A percentile compares a stretch with the other conserved stretches of the same genome.
phyloP scores from a whole-genome alignment of 257 asterid species.

The Nicotiana paniculata region DNA sequence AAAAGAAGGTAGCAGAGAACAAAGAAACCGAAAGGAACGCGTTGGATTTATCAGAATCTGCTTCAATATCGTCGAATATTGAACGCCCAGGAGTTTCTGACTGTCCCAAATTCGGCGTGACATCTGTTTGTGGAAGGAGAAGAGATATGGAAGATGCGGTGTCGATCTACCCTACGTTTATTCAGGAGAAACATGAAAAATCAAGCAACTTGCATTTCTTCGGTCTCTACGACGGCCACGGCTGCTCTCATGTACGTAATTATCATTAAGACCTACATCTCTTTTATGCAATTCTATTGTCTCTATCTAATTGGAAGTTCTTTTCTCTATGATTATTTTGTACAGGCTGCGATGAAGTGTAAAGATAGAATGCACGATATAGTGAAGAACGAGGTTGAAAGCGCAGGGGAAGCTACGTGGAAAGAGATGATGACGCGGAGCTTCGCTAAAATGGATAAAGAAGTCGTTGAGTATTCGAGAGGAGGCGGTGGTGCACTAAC shows the following conservation, averaged over 20 bases:
- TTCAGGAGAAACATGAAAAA: constrained; percentile 11
- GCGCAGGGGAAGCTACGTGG: constrained; percentile 38
- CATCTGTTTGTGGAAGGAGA: constrained; percentile 84
- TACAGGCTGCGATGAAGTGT: constrained; percentile 80
- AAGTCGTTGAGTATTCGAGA: constrained; percentile 41
- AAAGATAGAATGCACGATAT: constrained; percentile 90
- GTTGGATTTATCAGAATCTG: constrained; percentile 2
- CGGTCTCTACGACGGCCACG: constrained; percentile 97
- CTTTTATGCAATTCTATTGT: neutral
- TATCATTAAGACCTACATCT: neutral
- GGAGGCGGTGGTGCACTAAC: constrained; percentile 6
- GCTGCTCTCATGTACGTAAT: constrained; percentile 84
- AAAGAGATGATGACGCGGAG: constrained; percentile 49
- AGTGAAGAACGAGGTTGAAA: constrained; percentile 48
- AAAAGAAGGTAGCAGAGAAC: constrained; percentile 8
- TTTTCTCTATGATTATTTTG: neutral
- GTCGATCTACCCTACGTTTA: constrained; percentile 49
- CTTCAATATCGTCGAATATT: neutral
- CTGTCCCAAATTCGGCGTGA: constrained; percentile 52
- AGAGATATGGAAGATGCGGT: constrained; percentile 95
- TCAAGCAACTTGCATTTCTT: constrained; percentile 43
- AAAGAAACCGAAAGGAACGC: constrained; percentile 4
- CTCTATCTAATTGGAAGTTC: neutral
- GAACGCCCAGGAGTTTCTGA: constrained; percentile 7
- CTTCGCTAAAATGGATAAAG: constrained; percentile 73